phyloP scores from a whole-genome alignment of 2,329 filamentous ascomycete species.

The Paracoccidioides lutzii region DNA sequence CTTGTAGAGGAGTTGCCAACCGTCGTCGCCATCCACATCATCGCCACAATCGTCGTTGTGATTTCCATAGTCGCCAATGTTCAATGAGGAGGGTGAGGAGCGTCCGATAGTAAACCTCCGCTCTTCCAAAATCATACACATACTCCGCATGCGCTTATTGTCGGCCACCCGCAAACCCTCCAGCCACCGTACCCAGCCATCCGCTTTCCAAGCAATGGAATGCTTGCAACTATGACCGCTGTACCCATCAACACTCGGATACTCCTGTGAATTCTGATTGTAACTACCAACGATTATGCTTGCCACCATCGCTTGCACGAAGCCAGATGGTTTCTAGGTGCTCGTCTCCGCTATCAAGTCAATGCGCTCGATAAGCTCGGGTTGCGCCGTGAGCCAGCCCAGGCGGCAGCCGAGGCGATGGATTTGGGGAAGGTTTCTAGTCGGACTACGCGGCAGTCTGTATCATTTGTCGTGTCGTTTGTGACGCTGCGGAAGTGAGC shows the following conservation, averaged over 20 bases:
- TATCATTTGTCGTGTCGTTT: conserved; percentile 38
- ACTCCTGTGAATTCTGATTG: conserved; percentile 32
- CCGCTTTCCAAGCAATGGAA: conserved; percentile 57
- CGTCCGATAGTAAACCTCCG: conserved; percentile 48
- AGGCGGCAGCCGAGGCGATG: conserved; percentile 73
- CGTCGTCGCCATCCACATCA: conserved; percentile 17
- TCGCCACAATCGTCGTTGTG: background rate
- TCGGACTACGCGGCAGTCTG: conserved; percentile 74
- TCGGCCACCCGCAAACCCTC: conserved; percentile 72
- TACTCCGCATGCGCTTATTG: conserved; percentile 68
- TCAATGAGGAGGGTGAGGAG: conserved; percentile 29
- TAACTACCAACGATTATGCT: conserved; percentile 61
- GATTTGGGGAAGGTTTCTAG: conserved; percentile 93
- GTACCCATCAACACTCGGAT: background rate
- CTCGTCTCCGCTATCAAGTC: conserved; percentile 60
- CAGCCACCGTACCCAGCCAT: conserved; percentile 86
- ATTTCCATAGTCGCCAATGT: conserved; percentile 5
- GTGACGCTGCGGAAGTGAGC: conserved; percentile 17
- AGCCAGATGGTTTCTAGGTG: conserved; percentile 78
- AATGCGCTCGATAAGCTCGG: conserved; percentile 61
- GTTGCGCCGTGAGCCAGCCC: conserved; percentile 82
- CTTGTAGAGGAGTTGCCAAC: conserved; percentile 69
- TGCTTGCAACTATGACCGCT: conserved; percentile 31
- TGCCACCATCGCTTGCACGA: conserved; percentile 72
- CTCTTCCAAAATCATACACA: conserved; percentile 62